Base-by-base conservation (phyloP, 2,329 filamentous ascomycete species). In the Aspergillus sp. region DNA sequence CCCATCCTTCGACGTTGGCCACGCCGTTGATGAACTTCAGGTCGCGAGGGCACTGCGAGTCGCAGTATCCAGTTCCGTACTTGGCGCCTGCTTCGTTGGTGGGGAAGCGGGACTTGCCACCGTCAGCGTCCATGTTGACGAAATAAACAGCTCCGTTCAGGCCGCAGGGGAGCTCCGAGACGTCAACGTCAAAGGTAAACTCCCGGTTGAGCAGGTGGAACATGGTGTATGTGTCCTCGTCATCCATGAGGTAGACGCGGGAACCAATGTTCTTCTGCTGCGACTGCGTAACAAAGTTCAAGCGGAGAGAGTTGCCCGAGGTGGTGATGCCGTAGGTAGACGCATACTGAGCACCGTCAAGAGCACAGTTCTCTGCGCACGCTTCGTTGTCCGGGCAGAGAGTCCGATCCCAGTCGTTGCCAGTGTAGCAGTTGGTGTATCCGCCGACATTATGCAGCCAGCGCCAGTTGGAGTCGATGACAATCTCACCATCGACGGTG, bases 71-170 rank as follows among this genome's bases (percentile, higher is more conserved):
- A 2, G 84, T 86, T 46, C 87, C 87, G 63, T 86, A 87, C 56
- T 80, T 78, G 3, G 87, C 85, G 61, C 87, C 87, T 28, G 82
- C 86, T 58, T 81, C 80, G 75, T 85, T 87, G 57, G 75, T 79
- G 0, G 80, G 70, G 69, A 83, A 85, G 68, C 78, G 79, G 62
- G 78, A 70, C 61, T 81, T 64, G 34, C 87, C 88, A 67, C 89
- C 89, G 68, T 88, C 85, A 7, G 80, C 77, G 11, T 85, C 81
- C 75, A 90, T 90, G 69, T 84, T 79, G 17, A 85, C 80, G 47
- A 90, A 82, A 79, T 91, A 91, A 51, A 91, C 79, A 50, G 89
- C 89, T 58, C 89, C 89, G 76, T 92, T 91, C 62, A 91, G 78
- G 63, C 89, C 89, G 70, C 89, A 92, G 62, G 85, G 84, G 22